Evolutionary conservation across 192 early-diverging fungal species (phyloP), one percentile per base, ranked within the genome.

Genomic region (Linderina pennispora): DNA sequence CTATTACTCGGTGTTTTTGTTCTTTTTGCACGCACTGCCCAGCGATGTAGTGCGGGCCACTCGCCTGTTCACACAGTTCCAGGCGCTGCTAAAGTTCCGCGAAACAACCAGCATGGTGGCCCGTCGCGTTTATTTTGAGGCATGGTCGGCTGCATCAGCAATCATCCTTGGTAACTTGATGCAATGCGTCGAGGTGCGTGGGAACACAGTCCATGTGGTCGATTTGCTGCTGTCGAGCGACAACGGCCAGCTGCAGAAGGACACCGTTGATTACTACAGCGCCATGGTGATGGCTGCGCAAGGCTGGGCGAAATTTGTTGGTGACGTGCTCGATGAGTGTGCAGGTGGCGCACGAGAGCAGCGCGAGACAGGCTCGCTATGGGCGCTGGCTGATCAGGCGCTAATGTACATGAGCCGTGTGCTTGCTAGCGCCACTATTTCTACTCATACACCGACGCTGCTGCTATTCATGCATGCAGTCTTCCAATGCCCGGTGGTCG

Each of bases 101-200:
- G 70, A 74, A 14, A 63, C 64, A 9, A 47, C 50, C 17, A 67
- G 49, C 45, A 26, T 46, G 33, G 47, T 45, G 1, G 70, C 64
- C 3, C 58, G 70, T 15, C 53, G 64, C 13, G 64, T 74, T 39
- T 74, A 62, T 22, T 74, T 74, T 62, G 70, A 74, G 37, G 70
- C 70, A 8, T 74, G 70, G 70, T 58, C 64, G 15, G 70, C 70
- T 1, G 58, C 58, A 2, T 42, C 40, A 5, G 52, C 42, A 11
- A 61, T 72, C 34, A 34, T 70, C 8, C 50, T 32, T 1, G 31
- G 37, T 17, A 40, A 45, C 17, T 41, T 62, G 51, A 33, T 50
- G 8, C 22, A 21, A 10, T 16, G 21, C 14, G 37, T 73, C 8
- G 43, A 56, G 21, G n/a, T 8, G 7, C 28, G 50, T 26, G 51